These are phyloP conservation scores for Solanum okadae DNA, from an alignment of 257 asterid genomes.

Conservation along the genomic window DNA sequence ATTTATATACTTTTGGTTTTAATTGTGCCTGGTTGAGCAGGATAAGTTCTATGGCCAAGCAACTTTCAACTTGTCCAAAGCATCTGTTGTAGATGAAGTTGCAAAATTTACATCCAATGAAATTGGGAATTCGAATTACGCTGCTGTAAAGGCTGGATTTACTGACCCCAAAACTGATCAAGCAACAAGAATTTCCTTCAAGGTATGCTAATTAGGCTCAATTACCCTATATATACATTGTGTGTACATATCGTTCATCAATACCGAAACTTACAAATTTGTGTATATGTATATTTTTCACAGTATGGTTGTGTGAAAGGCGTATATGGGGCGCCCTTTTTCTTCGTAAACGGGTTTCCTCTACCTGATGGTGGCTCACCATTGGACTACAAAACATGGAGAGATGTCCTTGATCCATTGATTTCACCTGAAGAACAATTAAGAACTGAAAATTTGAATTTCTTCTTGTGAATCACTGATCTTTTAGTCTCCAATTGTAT, in stretches of 20 bases:
- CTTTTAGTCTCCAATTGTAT: neutral
- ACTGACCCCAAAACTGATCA: slow-evolving; percentile 39
- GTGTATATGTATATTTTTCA: neutral
- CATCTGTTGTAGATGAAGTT: slow-evolving; percentile 17
- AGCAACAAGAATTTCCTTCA: slow-evolving; percentile 66
- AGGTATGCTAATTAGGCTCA: slow-evolving; percentile 31
- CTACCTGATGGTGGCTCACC: slow-evolving; percentile 69
- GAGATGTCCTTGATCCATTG: slow-evolving; percentile 46
- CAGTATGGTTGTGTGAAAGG: slow-evolving; percentile 85
- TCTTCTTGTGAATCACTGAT: neutral
- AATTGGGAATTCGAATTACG: slow-evolving; percentile 31
- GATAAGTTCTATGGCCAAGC: slow-evolving; percentile 40
- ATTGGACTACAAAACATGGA: slow-evolving; percentile 45
- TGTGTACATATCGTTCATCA: neutral
- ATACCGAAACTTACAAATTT: neutral
- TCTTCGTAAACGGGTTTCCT: slow-evolving; percentile 85
- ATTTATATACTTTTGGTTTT: neutral
- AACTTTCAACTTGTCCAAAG: slow-evolving; percentile 51
- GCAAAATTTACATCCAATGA: slow-evolving; percentile 22
- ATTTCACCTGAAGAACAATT: neutral
- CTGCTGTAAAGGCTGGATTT: slow-evolving; percentile 51
- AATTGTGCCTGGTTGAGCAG: slow-evolving; percentile 20
- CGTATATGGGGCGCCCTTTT: slow-evolving; percentile 78
- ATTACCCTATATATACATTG: neutral
- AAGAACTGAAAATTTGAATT: neutral